phyloP scores from a whole-genome alignment of 345 rosid species.

The Acer campestre region DNA sequence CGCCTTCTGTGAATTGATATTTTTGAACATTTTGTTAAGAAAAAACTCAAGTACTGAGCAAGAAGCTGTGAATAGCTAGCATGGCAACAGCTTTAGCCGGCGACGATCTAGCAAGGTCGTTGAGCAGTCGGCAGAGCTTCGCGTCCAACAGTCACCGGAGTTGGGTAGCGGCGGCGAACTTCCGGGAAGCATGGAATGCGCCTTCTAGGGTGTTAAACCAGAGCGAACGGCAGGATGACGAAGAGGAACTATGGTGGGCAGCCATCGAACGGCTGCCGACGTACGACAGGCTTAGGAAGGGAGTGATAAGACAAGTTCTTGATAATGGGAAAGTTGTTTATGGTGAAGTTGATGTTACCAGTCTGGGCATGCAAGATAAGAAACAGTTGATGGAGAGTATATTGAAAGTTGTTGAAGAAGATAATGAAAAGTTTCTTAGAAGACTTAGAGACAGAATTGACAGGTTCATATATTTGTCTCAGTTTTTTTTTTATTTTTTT shows the following conservation, averaged over 20 bases:
- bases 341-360: constrained; percentile 61
- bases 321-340: constrained; percentile 52
- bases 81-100: constrained; percentile 37
- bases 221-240: constrained; percentile 54
- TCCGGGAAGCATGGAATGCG: constrained; percentile 53
- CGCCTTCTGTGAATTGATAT: too few species aligned
- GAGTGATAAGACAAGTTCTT: constrained; percentile 55
- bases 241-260: constrained; percentile 89
- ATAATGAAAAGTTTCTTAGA: constrained; percentile 67
- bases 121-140: constrained; percentile 54
- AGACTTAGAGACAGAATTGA: constrained; percentile 71
- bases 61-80: too few species aligned
- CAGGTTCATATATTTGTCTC: constrained; percentile 33
- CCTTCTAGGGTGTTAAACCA: constrained; percentile 40
- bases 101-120: constrained; percentile 60
- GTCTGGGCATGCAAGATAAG: constrained; percentile 58
- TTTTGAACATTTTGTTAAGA: too few species aligned
- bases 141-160: constrained; percentile 52
- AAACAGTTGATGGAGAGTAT: constrained; percentile 66
- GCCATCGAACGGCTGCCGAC: constrained; percentile 95
- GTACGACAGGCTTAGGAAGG: constrained; percentile 68
- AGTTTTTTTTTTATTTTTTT: background rate
- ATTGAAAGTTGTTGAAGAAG: constrained; percentile 73
- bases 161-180: constrained; percentile 37
- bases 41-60: background rate